phyloP scores from a whole-genome alignment of 192 early-diverging fungal species.

The Backusella liffmaniae region DNA sequence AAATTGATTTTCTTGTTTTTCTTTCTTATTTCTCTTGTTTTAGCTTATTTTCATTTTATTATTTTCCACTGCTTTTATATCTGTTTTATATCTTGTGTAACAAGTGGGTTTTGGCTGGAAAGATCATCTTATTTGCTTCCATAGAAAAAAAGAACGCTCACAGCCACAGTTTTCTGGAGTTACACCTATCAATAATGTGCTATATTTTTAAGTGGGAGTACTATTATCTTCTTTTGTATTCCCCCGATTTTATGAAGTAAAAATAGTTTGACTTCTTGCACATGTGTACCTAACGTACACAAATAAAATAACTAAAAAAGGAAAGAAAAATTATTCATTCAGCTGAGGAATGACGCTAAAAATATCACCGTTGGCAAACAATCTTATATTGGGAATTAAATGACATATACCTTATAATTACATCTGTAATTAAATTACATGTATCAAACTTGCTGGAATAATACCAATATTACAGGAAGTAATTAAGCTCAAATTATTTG shows the following conservation, averaged over 20 bases:
- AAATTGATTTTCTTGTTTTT: background rate
- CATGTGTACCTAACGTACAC: background rate
- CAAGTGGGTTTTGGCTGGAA: background rate
- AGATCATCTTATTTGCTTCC: background rate
- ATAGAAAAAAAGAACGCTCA: background rate
- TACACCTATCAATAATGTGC: background rate
- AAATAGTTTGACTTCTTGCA: background rate
- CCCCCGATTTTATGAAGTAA: background rate
- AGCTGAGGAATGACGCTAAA: background rate
- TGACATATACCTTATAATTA: background rate
- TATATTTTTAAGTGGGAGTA: background rate
- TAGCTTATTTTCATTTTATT: background rate
- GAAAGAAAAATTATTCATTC: background rate
- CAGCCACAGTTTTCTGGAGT: conserved; percentile 1
- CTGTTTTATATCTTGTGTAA: background rate
- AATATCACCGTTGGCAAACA: background rate
- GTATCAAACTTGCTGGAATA: background rate
- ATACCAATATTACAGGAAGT: background rate
- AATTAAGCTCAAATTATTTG: background rate
- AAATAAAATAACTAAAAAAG: background rate
- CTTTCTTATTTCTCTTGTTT: background rate
- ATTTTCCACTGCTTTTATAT: background rate
- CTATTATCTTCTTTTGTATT: background rate
- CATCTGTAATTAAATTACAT: background rate
- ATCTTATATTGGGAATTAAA: background rate